Conservation (phyloP, 495 filamentous ascomycete genomes). For the Aspergillus ellipticus region DNA sequence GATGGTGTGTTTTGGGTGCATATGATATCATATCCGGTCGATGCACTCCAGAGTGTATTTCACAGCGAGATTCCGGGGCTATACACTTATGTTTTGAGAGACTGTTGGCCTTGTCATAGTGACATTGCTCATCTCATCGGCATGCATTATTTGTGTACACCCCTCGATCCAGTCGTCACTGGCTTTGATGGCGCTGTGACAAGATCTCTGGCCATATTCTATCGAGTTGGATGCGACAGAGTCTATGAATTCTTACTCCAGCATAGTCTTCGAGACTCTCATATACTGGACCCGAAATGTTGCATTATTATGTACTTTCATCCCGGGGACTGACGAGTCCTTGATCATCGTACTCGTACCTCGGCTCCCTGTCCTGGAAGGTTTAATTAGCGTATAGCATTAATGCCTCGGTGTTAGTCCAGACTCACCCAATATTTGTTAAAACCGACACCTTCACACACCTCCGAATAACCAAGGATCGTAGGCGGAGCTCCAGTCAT, state of each 20-base stretch:
- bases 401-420: neutral
- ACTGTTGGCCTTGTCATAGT: no score
- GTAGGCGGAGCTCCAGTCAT: slow-evolving; percentile 26
- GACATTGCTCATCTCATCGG: no score
- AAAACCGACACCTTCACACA: slow-evolving; percentile 40
- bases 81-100: no score
- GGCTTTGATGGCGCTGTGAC: no score
- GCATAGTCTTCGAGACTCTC: no score
- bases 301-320: neutral
- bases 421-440: slow-evolving; percentile 37
- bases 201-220: no score
- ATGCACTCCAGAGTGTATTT: neutral
- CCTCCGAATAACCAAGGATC: slow-evolving; percentile 34
- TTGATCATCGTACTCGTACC: slow-evolving; percentile 19
- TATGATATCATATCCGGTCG: neutral
- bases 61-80: neutral
- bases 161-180: no score
- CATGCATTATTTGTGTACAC: no score
- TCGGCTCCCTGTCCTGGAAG: slow-evolving; percentile 17
- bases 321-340: slow-evolving; percentile 8
- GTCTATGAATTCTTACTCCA: no score
- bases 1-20: neutral
- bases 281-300: no score
- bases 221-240: no score
- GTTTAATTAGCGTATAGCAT: slow-evolving; percentile 3